Evolutionary conservation across 1,139 yeast genomes (phyloP).

Genomic region (Kodamaea alishanica): DNA sequence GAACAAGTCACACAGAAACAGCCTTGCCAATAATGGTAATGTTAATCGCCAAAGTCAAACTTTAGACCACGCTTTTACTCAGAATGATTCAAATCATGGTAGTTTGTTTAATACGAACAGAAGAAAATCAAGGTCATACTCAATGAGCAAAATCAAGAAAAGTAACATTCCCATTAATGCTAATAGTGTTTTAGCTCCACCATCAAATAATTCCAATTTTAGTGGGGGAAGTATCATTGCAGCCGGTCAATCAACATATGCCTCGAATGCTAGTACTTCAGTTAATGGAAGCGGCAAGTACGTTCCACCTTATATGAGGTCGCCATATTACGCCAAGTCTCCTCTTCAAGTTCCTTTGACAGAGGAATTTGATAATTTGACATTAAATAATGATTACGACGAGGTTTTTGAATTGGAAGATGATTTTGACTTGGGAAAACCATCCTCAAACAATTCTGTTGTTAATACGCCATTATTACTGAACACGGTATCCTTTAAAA

Average conservation of each 20-base stretch:
- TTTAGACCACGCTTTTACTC: constrained; percentile 5
- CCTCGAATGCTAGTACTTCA: background rate
- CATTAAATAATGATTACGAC: constrained; percentile 30
- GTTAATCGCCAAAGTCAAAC: constrained; percentile 14
- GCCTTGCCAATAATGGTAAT: constrained; percentile 10
- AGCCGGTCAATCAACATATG: background rate
- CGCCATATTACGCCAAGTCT: constrained; percentile 34
- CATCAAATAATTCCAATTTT: too few species aligned
- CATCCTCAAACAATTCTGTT: background rate
- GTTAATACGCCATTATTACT: background rate
- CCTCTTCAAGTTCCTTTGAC: constrained; percentile 35
- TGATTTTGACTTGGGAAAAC: constrained; percentile 28
- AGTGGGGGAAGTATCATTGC: too few species aligned
- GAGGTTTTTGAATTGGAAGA: constrained; percentile 48
- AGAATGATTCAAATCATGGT: constrained; percentile 1
- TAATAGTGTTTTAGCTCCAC: too few species aligned
- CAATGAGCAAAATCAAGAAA: constrained; percentile 25
- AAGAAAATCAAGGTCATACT: constrained; percentile 29
- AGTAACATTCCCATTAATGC: constrained; percentile 4
- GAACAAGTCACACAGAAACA: constrained; percentile 5
- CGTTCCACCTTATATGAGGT: constrained; percentile 44
- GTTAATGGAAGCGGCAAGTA: constrained; percentile 32
- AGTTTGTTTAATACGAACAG: constrained; percentile 6
- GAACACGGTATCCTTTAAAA: constrained; percentile 13
- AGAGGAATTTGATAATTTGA: constrained; percentile 39